Evolutionary conservation across 2,329 filamentous ascomycete genomes (phyloP).

Genomic region (Exophiala spinifera): DNA sequence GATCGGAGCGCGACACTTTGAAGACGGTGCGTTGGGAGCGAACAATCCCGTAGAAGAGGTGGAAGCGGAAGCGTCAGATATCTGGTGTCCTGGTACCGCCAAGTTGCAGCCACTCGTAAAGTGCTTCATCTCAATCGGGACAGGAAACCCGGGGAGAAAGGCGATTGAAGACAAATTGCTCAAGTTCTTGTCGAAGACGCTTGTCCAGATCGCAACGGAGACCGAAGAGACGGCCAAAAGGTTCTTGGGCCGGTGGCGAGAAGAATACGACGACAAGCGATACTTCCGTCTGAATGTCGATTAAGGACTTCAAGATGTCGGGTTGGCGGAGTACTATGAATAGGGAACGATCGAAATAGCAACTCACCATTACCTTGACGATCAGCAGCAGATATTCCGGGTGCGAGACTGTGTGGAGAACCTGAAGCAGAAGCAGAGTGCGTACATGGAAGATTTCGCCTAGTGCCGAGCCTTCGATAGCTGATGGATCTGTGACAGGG

Average conservation of each 20-base stretch:
- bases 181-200: too few relatives aligned
- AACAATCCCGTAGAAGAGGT: conserved; percentile 49
- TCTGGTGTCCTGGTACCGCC: conserved; percentile 35
- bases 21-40: conserved; percentile 42
- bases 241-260: conserved; percentile 24
- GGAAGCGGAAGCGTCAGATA: conserved; percentile 40
- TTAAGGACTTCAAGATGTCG: conserved; percentile 36
- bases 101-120: conserved; percentile 29
- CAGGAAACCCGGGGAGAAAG: conserved; percentile 3
- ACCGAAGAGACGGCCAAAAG: too few relatives aligned
- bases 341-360: conserved; percentile 26
- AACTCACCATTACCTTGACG: conserved; percentile 30
- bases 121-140: conserved; percentile 43
- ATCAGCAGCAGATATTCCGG: conserved; percentile 1
- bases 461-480: too few relatives aligned
- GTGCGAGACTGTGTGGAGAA: conserved; percentile 3
- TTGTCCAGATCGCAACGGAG: too few relatives aligned
- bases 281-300: conserved; percentile 42
- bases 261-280: conserved; percentile 33
- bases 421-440: too few relatives aligned
- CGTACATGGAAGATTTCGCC: too few relatives aligned
- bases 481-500: too few relatives aligned
- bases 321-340: conserved; percentile 34
- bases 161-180: too few relatives aligned
- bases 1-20: conserved; percentile 37